Base-by-base conservation (phyloP, 495 filamentous ascomycete genomes). In the Tuber brumale region DNA sequence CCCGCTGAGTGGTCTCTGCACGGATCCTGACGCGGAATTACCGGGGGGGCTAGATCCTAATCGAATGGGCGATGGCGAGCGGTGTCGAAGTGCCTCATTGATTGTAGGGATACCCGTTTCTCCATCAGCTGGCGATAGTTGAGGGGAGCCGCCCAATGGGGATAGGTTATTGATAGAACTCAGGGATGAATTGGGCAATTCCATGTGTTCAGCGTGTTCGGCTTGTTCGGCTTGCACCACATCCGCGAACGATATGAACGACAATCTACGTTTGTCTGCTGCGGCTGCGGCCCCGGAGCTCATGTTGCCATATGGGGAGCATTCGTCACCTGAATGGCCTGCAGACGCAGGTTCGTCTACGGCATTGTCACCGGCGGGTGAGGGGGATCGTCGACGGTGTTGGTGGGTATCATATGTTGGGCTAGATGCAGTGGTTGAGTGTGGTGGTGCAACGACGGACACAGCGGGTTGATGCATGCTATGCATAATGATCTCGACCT, bases 241-340 rank as follows among this genome's bases (percentile, higher is more conserved):
- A 81, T 97, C 94, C 43, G 94, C 93, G 82, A 97, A 97, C 23
- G 92, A 95, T 83, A 97, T 97, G 85, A 97, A 97, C 84, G 90
- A 93, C 71, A 97, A 85, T 19, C 94, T 89, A 39, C 93, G 88
- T n/a, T 93, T 88, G 84, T 97, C 94, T 46, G 88, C 87, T 21
- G 77, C 70, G 7, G 75, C 69, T 2, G 75, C 73, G 10, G 80
- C 61, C 43, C 73, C 76, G 39, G 75, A 73, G 18, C 77, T 61
- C 12, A 41, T 37, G 10, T 14, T 41, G 5, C 79, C 77, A 57
- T 82, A n/a, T 2, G 79, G 76, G 31, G 80, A 81, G 48, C 44
- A 74, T 14, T 78, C 79, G 57, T 81, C 80, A 21, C 80, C 79
- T 9, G 80, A 78, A 27, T 75, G 74, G 10, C 72, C 70, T 14